Evolutionary conservation across 768 basidiomycete species (phyloP).

Genomic region (Rhodosporidiobolus sp.): DNA sequence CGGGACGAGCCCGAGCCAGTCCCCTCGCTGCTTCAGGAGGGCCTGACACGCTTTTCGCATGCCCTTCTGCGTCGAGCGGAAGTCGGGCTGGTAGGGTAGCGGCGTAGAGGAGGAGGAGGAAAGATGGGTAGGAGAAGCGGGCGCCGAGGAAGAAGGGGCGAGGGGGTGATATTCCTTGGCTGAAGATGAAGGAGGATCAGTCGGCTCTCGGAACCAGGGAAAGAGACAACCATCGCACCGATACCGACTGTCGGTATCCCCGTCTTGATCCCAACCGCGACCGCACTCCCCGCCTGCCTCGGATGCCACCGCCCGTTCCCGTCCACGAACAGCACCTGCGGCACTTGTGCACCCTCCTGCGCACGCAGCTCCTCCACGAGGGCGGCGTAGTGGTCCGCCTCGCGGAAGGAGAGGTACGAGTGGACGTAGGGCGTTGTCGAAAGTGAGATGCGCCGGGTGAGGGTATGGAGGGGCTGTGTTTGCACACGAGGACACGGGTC

Average conservation of each 20-base stretch:
- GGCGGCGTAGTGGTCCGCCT: constrained; percentile 33
- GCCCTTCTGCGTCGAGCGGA: constrained; percentile 32
- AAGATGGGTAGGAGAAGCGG: too few species aligned
- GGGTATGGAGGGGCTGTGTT: constrained; percentile 40
- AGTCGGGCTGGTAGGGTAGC: constrained; percentile 8
- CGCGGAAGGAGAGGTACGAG: constrained; percentile 46
- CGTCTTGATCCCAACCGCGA: constrained; percentile 41
- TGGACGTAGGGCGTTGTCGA: constrained; percentile 43
- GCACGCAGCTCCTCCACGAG: constrained; percentile 39
- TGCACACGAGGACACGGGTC: not conserved
- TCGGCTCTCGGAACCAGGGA: too few species aligned
- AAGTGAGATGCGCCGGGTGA: constrained; percentile 33
- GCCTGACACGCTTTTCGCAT: constrained; percentile 27
- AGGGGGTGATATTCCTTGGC: constrained; percentile 43
- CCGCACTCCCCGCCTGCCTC: constrained; percentile 45
- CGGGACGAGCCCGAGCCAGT: constrained; percentile 33
- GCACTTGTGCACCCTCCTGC: constrained; percentile 14
- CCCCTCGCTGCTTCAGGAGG: constrained; percentile 19
- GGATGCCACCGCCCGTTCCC: constrained; percentile 47
- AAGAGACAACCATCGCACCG: not conserved
- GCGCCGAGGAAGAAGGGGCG: not conserved
- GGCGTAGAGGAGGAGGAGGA: not conserved
- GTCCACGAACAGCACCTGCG: constrained; percentile 46
- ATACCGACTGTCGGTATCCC: constrained; percentile 44
- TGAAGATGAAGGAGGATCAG: not conserved